These are phyloP conservation scores for Lotus japonicus DNA, from an alignment of 306 rosid genomes.

Conservation along the genomic window DNA sequence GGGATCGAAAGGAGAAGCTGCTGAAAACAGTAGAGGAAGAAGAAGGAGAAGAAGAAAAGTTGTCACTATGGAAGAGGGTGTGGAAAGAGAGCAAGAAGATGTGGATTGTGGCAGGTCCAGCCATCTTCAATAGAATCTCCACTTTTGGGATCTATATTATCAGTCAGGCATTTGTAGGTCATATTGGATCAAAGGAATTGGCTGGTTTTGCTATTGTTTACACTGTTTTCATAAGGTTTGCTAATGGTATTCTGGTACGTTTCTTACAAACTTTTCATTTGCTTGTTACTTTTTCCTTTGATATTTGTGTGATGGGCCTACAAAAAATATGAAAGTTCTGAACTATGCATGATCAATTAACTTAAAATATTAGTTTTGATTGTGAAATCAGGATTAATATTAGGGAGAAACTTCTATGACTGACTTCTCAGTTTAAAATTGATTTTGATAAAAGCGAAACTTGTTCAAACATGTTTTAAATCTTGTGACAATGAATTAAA, in stretches of 20 bases:
- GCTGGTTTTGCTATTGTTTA: slow-evolving; percentile 42
- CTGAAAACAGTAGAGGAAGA: background rate
- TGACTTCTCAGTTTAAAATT: too few relatives aligned
- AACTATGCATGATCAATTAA: too few relatives aligned
- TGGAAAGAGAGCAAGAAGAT: slow-evolving; percentile 37
- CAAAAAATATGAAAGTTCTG: too few relatives aligned
- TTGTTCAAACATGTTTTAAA: too few relatives aligned
- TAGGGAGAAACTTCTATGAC: too few relatives aligned
- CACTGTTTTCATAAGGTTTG: slow-evolving; percentile 32
- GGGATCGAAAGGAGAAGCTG: background rate
- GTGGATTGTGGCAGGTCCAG: slow-evolving; percentile 48
- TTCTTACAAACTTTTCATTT: background rate
- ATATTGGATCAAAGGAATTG: slow-evolving; percentile 33
- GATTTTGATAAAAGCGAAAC: too few relatives aligned
- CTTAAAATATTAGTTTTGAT: too few relatives aligned
- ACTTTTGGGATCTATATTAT: slow-evolving; percentile 40
- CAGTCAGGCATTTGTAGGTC: slow-evolving; percentile 43
- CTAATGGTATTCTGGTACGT: slow-evolving; percentile 40
- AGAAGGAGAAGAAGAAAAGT: slow-evolving; percentile 13
- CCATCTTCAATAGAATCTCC: slow-evolving; percentile 30
- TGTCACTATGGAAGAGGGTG: slow-evolving; percentile 3
- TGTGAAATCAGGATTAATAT: too few relatives aligned
- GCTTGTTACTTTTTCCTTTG: background rate
- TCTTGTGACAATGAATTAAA: too few relatives aligned
- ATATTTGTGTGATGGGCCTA: too few relatives aligned